Conservation (phyloP, 495 filamentous ascomycete genomes). For the Mycothermus thermophilus region DNA sequence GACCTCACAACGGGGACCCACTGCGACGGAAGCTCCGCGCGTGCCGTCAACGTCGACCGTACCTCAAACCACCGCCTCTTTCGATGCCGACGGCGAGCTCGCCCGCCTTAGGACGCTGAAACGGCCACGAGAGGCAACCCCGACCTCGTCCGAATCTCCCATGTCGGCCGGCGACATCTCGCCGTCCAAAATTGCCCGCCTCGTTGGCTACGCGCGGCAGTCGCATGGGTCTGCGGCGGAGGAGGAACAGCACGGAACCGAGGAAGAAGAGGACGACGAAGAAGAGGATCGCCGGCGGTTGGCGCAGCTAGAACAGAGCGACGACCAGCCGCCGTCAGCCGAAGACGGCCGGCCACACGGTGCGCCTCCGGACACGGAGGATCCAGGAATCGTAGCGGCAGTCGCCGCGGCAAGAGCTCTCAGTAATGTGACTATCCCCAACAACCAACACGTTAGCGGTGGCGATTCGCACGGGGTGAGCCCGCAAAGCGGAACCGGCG, state of each 20-base stretch:
- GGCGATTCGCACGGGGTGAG: conserved; percentile 25
- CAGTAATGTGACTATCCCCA: conserved; percentile 22
- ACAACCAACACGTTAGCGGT: conserved; percentile 12
- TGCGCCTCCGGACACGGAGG: conserved; percentile 22
- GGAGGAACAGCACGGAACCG: too few species aligned
- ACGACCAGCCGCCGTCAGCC: conserved; percentile 26
- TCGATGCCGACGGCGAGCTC: conserved; percentile 21
- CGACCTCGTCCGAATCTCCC: conserved; percentile 24
- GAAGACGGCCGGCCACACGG: conserved; percentile 32
- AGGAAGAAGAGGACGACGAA: conserved; percentile 38
- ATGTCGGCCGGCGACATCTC: conserved; percentile 28
- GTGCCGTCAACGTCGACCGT: conserved; percentile 18
- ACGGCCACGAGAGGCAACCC: conserved; percentile 33
- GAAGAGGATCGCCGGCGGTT: conserved; percentile 27
- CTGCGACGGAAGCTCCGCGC: conserved; percentile 32
- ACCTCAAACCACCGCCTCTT: conserved; percentile 15
- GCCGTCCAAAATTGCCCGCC: conserved; percentile 39
- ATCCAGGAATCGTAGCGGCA: conserved; percentile 22
- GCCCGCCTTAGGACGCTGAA: conserved; percentile 32
- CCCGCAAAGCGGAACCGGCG: conserved; percentile 26
- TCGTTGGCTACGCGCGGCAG: conserved; percentile 34
- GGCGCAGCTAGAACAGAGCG: conserved; percentile 28
- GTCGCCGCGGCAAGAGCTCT: conserved; percentile 15
- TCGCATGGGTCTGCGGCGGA: conserved; percentile 36
- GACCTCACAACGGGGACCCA: conserved; percentile 32